phyloP scores from a whole-genome alignment of 495 filamentous ascomycete genomes.

The Cudoniella acicularis region DNA sequence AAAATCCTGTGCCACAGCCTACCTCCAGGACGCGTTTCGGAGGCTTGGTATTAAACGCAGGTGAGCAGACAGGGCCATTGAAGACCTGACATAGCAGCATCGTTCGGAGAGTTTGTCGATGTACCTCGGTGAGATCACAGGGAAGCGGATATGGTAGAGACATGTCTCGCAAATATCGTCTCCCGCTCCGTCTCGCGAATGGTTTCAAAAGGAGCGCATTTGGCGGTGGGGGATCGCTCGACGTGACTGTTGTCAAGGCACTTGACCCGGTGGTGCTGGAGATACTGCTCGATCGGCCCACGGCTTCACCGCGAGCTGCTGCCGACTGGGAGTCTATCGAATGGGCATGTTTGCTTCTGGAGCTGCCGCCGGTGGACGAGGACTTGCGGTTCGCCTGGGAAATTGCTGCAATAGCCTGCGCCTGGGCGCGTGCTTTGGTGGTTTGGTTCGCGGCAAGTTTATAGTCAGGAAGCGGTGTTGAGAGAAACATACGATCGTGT shows the following conservation, averaged over 20 bases:
- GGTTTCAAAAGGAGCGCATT: conserved; percentile 45
- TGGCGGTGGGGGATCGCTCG: conserved; percentile 13
- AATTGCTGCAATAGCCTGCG: conserved; percentile 11
- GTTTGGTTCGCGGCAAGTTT: conserved; percentile 26
- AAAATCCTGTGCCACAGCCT: conserved; percentile 84
- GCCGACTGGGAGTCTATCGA: conserved; percentile 13
- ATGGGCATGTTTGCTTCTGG: conserved; percentile 20
- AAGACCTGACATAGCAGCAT: conserved; percentile 77
- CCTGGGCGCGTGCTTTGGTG: conserved; percentile 16
- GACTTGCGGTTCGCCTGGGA: conserved; percentile 7
- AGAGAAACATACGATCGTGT: conserved; percentile 24
- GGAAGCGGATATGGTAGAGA: conserved; percentile 77
- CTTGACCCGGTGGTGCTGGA: conserved; percentile 25
- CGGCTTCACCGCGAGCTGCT: conserved; percentile 12
- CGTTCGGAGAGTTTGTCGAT: conserved; percentile 81
- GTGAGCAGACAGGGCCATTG: conserved; percentile 73
- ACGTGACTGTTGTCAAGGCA: conserved; percentile 21
- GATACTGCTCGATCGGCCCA: conserved; percentile 19
- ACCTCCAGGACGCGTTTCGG: conserved; percentile 80
- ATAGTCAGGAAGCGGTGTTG: conserved; percentile 25
- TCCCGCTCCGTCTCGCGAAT: conserved; percentile 69
- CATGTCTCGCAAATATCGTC: conserved; percentile 76
- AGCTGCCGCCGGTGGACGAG: conserved; percentile 16
- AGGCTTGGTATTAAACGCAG: conserved; percentile 57
- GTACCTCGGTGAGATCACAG: conserved; percentile 82